Conservation (phyloP, 1,284 basidiomycete genomes). For the Tylopilus sp. region DNA sequence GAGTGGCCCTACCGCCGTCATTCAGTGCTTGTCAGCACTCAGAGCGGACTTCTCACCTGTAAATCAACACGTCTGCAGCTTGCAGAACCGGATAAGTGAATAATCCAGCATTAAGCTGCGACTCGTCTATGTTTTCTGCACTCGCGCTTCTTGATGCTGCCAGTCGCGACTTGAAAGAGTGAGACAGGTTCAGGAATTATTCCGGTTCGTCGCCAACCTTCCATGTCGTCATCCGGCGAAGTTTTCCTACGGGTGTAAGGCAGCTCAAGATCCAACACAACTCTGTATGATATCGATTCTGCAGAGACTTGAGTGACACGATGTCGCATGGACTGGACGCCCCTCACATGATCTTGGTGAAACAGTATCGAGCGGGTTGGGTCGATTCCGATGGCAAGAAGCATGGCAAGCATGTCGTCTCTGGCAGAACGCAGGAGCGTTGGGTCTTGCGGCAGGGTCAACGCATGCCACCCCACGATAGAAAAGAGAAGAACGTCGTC, state of each 20-base stretch:
- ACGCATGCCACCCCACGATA: slow-evolving; percentile 89
- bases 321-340: neutral
- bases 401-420: slow-evolving; percentile 76
- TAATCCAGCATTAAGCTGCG: slow-evolving; percentile 77
- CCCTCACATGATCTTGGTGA: slow-evolving; percentile 85
- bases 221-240: slow-evolving; percentile 94
- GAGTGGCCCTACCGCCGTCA: slow-evolving; percentile 61
- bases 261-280: slow-evolving; percentile 92
- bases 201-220: slow-evolving; percentile 46
- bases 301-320: neutral
- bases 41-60: slow-evolving; percentile 51
- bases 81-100: slow-evolving; percentile 93
- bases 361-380: slow-evolving; percentile 67
- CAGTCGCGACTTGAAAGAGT: slow-evolving; percentile 59
- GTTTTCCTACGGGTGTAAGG: slow-evolving; percentile 76
- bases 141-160: slow-evolving; percentile 70
- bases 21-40: neutral
- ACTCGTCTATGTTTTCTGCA: slow-evolving; percentile 75
- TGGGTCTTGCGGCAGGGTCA: slow-evolving; percentile 88
- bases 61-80: slow-evolving; percentile 89
- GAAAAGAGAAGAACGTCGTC: slow-evolving; percentile 71
- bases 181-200: neutral
- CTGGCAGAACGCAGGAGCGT: slow-evolving; percentile 57
- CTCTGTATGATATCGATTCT: slow-evolving; percentile 85
- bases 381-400: slow-evolving; percentile 86